Evolutionary conservation across 2,329 filamentous ascomycete genomes (phyloP), one percentile per base, ranked within the genome.

Genomic region (Nigrograna mackinnonii): DNA sequence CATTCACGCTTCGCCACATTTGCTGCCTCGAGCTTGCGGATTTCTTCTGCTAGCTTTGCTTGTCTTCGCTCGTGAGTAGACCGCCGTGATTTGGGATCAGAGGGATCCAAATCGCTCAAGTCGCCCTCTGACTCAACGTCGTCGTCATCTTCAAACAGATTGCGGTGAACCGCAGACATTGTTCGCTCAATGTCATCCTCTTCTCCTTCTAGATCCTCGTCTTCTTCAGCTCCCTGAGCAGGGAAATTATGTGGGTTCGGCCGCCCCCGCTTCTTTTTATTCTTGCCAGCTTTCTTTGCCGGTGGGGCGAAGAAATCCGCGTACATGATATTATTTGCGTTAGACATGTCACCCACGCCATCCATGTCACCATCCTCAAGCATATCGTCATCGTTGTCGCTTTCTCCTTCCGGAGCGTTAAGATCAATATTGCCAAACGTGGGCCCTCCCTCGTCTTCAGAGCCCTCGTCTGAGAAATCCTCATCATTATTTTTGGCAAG

Each of bases 231-330:
- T 16, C 36, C 31, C 11, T 38, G 43, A 24, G 54, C 49, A 5
- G 69, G 71, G 39, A 74, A 74, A 54, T 75, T 76, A 57, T 74
- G 73, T 7, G 78, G 76, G 54, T 83, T 82, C 1, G 78, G 79
- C 14, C 80, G 72, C 28, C 78, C 76, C 32, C 74, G 71, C 44
- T 69, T 71, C 46, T 79, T 81, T 60, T 77, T 82, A 46, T 79
- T 81, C 59, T 79, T 83, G 43, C 77, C 78, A 48, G 73, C 76
- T 68, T 94, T 95, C 55, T 81, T 83, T 16, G 86, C 79, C 9
- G 91, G 92, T 7, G 89, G 89, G 3, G 87, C 90, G 60, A 96
- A 97, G 72, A 96, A 97, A 67, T 97, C 91, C 47, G 86, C 85
- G 69, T 96, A 97, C 71, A 86, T 90, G 58, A 96, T 78, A 49